Conservation (phyloP, 2,329 filamentous ascomycete genomes). For the Lasiodiplodia citricola region DNA sequence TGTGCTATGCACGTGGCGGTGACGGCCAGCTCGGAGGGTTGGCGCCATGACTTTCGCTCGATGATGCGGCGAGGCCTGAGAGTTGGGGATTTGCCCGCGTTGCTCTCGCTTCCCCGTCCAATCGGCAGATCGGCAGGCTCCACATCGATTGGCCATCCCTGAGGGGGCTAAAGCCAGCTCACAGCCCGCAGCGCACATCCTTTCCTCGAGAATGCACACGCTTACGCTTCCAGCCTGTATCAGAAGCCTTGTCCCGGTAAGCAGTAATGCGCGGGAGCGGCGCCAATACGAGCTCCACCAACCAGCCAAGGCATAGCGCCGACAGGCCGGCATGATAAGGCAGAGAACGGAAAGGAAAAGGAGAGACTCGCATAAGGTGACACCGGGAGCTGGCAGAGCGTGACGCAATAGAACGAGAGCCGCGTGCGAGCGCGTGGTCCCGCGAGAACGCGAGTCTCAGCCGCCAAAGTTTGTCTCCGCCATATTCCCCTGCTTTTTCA, state of each 20-base stretch:
- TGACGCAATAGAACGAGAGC: conserved; percentile 1
- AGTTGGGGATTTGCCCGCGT: neutral
- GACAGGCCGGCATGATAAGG: neutral
- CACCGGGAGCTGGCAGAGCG: neutral
- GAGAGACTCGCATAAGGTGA: neutral
- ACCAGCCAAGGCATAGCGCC: neutral
- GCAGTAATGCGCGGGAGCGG: conserved; percentile 13
- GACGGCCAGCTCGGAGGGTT: neutral
- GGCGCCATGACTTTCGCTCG: neutral
- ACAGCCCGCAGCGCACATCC: neutral
- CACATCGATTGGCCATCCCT: neutral
- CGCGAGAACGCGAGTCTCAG: neutral
- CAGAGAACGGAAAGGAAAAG: neutral
- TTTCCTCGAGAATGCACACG: neutral
- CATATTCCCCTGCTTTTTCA: neutral
- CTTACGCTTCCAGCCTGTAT: neutral
- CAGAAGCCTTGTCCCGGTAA: conserved; percentile 16
- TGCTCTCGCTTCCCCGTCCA: neutral
- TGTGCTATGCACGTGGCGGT: conserved; percentile 12
- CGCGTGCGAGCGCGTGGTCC: neutral
- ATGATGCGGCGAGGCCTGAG: neutral
- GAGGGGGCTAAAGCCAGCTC: neutral
- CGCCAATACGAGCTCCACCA: neutral
- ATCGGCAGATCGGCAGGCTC: neutral
- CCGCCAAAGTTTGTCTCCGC: neutral